Base-by-base conservation (phyloP, 2,329 filamentous ascomycete genomes). In the Myriangium duriaei region DNA sequence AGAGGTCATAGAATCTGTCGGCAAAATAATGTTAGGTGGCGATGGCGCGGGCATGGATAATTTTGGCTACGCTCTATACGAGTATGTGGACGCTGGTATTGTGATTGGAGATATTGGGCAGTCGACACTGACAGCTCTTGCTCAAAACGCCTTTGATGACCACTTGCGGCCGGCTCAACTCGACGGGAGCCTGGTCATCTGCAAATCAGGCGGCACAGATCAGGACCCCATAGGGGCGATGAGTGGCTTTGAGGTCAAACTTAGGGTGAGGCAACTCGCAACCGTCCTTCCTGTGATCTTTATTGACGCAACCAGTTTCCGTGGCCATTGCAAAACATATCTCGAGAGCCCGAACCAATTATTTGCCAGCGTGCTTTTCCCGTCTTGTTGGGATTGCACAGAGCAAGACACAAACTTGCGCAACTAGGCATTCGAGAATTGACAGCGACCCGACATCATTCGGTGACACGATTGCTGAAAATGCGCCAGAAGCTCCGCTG, bases 121-220 rank as follows among this genome's bases (percentile, higher is more conserved):
- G 21, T 93, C 88, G 51, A 69, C 81, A 1, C 63, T 95, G 17
- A 91, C 81, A 0, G 83, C 87, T 47, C 61, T 85, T 2, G 77
- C 80, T 1, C 81, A 85, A 41, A 77, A 78, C 40, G 76, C 81
- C 0, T 86, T 85, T 53, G 67, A n/a, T n/a, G 34, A 12, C 24
- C 29, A 14, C 12, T 5, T 2, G 24, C 1, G 3, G 21, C 16
- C 6, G 11, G 32, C 5, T 14, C 2, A 4, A 13, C 59, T 93
- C 0, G 68, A 74, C 3, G 62, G 67, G 6, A 63, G 92, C n/a
- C 67, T 67, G 14, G 63, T 88, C 14, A 68, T 69, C 31, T 91
- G n/a, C n/a, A n/a, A n/a, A n/a, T n/a, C n/a, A n/a, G n/a, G n/a
- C n/a, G n/a, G n/a, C n/a, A n/a, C n/a, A n/a, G n/a, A n/a, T n/a